Percentiles rank a stretch among this genome's conserved stretches.
Conservation (phyloP, 495 filamentous ascomycete genomes). For the Staphylotrichum longicolle region DNA sequence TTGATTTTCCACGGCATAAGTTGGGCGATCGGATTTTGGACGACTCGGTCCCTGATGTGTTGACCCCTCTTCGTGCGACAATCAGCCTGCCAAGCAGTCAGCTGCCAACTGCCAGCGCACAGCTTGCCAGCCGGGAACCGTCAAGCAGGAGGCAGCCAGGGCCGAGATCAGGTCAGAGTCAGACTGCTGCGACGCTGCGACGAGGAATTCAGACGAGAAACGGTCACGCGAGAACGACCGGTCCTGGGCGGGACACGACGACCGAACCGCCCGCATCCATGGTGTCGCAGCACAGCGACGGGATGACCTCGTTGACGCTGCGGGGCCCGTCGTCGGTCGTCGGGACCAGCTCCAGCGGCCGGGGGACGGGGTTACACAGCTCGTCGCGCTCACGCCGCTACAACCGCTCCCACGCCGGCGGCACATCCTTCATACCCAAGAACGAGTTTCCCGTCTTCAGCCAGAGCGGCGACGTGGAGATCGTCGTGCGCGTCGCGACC, state of each 20-base stretch:
- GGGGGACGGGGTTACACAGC: conserved; percentile 56
- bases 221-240: conserved; percentile 1
- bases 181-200: not conserved
- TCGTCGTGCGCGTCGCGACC: conserved; percentile 64
- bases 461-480: conserved; percentile 87
- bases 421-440: conserved; percentile 64
- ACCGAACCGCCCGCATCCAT: conserved; percentile 44
- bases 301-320: conserved; percentile 50
- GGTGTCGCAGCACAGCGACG: conserved; percentile 70
- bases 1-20: conserved; percentile 5
- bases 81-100: conserved; percentile 18
- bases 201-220: not conserved
- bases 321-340: conserved; percentile 57
- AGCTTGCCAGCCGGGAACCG: conserved; percentile 9
- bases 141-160: conserved; percentile 28
- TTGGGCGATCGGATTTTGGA: not conserved
- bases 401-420: conserved; percentile 78
- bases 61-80: conserved; percentile 11
- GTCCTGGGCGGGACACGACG: conserved; percentile 19
- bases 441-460: conserved; percentile 93
- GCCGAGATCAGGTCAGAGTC: not conserved
- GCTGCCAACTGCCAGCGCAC: conserved; percentile 26
- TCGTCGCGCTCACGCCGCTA: conserved; percentile 64
- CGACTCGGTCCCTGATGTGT: not conserved
- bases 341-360: conserved; percentile 39